Conservation (phyloP, 805 yeast species). For the Myxozyma kluyveri region DNA sequence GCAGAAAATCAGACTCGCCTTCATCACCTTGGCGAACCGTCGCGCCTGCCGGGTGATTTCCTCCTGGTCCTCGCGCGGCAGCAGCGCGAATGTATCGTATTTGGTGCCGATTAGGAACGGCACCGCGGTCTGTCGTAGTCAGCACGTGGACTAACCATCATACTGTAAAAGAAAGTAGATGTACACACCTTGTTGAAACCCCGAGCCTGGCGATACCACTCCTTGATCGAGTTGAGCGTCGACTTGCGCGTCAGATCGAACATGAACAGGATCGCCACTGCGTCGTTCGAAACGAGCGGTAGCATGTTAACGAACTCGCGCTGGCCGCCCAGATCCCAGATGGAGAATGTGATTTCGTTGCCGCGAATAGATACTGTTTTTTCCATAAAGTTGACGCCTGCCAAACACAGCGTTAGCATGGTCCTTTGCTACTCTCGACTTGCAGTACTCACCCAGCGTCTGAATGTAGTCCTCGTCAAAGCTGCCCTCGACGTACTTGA, state of each 20-base stretch:
- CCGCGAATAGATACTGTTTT: slow-evolving; percentile 77
- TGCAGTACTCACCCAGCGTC: slow-evolving; percentile 47
- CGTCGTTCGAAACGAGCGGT: slow-evolving; percentile 86
- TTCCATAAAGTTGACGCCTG: slow-evolving; percentile 92
- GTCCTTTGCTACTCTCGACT: not conserved
- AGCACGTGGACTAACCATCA: slow-evolving; percentile 2
- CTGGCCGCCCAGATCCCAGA: slow-evolving; percentile 97
- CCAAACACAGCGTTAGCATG: not conserved
- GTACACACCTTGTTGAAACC: slow-evolving; percentile 68
- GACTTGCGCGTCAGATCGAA: slow-evolving; percentile 85
- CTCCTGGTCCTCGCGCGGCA: slow-evolving; percentile 75
- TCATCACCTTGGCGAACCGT: slow-evolving; percentile 85
- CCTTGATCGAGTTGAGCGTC: slow-evolving; percentile 82
- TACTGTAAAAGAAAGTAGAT: too few relatives aligned
- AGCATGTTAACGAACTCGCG: slow-evolving; percentile 93
- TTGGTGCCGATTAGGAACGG: slow-evolving; percentile 92
- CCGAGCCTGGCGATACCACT: slow-evolving; percentile 91
- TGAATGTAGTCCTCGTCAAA: slow-evolving; percentile 91
- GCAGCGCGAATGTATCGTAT: slow-evolving; percentile 79
- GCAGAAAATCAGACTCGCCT: slow-evolving; percentile 76
- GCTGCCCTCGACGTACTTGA: slow-evolving; percentile 91
- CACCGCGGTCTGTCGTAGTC: slow-evolving; percentile 57
- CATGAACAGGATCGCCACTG: slow-evolving; percentile 86
- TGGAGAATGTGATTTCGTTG: slow-evolving; percentile 83
- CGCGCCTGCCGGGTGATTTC: slow-evolving; percentile 77